A percentile compares a stretch with the other conserved stretches of the same genome.
Evolutionary conservation across 768 basidiomycete genomes (phyloP).

Genomic region (Lactarius tabidus): DNA sequence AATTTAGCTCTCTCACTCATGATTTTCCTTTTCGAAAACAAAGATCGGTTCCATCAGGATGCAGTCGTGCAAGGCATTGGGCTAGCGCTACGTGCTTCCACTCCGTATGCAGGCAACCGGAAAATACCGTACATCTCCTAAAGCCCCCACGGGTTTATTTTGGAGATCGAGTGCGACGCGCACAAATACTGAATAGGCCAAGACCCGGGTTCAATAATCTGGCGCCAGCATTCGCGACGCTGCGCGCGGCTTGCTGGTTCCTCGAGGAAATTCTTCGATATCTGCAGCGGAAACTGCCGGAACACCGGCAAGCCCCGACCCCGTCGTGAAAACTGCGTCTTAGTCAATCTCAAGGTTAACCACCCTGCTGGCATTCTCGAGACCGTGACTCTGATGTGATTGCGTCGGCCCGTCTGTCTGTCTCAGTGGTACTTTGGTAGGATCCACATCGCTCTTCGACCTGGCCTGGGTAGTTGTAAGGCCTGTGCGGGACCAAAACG

Average conservation of each 20-base stretch:
- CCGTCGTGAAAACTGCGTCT: too few species aligned
- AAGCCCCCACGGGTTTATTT: background rate
- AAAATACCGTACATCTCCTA: background rate
- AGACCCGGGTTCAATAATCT: background rate
- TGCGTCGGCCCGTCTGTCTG: background rate
- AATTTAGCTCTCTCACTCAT: background rate
- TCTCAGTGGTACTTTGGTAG: background rate
- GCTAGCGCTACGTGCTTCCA: too few species aligned
- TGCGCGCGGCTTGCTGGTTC: too few species aligned
- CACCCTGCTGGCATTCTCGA: background rate
- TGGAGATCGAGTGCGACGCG: background rate
- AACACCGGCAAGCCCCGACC: background rate
- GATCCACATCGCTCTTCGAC: background rate
- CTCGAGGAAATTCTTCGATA: too few species aligned
- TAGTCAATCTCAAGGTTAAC: background rate
- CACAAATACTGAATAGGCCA: background rate
- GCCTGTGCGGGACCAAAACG: too few species aligned
- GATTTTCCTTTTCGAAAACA: background rate
- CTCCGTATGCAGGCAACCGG: background rate
- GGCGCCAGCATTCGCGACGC: too few species aligned
- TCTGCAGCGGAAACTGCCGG: background rate
- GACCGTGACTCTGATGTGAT: background rate
- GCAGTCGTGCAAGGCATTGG: too few species aligned
- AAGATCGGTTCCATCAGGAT: too few species aligned
- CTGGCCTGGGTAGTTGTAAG: background rate